Evolutionary conservation across 163 green algal species (phyloP).

Genomic region (Scenedesmus sp.): DNA sequence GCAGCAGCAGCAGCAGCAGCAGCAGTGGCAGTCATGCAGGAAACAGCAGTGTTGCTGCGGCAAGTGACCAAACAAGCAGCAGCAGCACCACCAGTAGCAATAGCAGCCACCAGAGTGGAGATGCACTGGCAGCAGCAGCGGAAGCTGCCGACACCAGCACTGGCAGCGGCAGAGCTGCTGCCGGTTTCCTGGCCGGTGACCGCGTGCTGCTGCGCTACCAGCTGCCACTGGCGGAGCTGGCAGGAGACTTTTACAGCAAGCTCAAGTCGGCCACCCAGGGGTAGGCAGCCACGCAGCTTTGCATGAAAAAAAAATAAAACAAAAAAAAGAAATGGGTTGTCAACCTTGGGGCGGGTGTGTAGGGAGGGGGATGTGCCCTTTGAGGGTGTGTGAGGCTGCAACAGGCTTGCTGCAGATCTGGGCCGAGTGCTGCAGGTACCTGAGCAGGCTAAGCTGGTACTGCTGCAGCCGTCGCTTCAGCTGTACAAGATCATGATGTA

Average conservation of each 20-base stretch:
- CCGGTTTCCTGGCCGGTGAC: constrained; percentile 41
- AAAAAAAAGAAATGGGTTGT: too few relatives aligned
- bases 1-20: constrained; percentile 27
- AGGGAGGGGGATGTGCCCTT: too few relatives aligned
- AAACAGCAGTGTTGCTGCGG: constrained; percentile 16
- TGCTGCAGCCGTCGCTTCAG: background rate
- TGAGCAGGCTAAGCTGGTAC: background rate
- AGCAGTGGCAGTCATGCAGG: background rate
- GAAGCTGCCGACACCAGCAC: background rate
- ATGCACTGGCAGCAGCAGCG: background rate
- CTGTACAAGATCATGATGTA: background rate
- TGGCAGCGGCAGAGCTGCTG: background rate
- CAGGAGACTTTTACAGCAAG: constrained; percentile 91
- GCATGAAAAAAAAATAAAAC: too few relatives aligned
- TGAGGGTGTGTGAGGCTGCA: too few relatives aligned
- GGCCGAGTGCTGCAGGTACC: background rate
- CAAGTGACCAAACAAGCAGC: background rate
- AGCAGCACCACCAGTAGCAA: background rate
- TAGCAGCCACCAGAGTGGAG: background rate
- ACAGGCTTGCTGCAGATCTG: background rate
- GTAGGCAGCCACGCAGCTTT: too few relatives aligned
- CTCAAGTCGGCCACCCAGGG: constrained; percentile 89
- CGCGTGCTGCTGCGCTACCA: constrained; percentile 78
- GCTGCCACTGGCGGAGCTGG: constrained; percentile 92
- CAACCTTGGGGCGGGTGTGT: too few relatives aligned